These are phyloP conservation scores for Cadophora sp. DNA, from an alignment of 2,329 filamentous ascomycete genomes.

Conservation along the genomic window DNA sequence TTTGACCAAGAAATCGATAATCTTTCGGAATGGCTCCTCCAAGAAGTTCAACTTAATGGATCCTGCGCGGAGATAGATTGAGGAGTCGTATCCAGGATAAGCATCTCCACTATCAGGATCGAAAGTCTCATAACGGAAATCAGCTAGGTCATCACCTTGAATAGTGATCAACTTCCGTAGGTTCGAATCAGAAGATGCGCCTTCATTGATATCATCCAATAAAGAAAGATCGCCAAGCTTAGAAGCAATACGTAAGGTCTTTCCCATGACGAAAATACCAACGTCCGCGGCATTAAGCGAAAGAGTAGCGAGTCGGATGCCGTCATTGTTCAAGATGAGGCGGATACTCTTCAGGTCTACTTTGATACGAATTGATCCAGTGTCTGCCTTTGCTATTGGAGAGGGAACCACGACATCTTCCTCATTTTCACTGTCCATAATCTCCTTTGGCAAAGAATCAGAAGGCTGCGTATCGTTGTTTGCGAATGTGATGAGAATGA, in stretches of 20 bases:
- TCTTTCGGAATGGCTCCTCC: constrained; percentile 96
- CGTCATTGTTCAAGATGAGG: constrained; percentile 96
- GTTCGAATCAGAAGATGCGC: constrained; percentile 80
- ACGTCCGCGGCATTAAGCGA: constrained; percentile 93
- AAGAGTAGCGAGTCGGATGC: constrained; percentile 89
- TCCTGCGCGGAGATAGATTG: constrained; percentile 86
- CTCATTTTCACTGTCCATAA: constrained; percentile 48
- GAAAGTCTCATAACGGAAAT: constrained; percentile 98
- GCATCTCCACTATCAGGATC: constrained; percentile 71
- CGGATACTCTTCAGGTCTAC: constrained; percentile 92
- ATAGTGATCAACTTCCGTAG: constrained; percentile 91
- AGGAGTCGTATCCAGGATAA: constrained; percentile 95
- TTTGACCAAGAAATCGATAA: constrained; percentile 96
- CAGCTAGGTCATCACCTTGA: constrained; percentile 91
- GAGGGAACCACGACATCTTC: constrained; percentile 36
- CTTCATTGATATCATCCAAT: constrained; percentile 92
- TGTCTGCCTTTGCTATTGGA: constrained; percentile 29
- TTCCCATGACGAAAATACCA: constrained; percentile 84
- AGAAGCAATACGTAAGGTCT: constrained; percentile 86
- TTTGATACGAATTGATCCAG: constrained; percentile 79
- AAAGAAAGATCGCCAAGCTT: constrained; percentile 87
- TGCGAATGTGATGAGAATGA: constrained; percentile 91
- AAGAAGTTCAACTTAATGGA: constrained; percentile 97
- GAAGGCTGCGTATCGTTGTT: constrained; percentile 58
- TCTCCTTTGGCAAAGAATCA: constrained; percentile 37